These are phyloP conservation scores for Candida sp. DNA, from an alignment of 1,139 yeast species.

Conservation along the genomic window DNA sequence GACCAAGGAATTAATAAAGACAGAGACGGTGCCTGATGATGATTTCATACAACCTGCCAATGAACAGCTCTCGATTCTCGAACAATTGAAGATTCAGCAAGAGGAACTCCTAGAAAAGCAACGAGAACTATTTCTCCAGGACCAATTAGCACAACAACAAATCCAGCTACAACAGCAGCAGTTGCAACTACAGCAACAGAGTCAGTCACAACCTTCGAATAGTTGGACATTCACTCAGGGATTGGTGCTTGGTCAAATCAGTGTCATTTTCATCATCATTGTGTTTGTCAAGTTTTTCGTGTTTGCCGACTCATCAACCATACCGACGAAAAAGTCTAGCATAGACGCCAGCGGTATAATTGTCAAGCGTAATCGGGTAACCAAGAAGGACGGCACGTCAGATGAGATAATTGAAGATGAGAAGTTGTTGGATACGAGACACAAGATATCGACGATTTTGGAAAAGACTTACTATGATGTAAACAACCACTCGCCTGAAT, in stretches of 20 bases:
- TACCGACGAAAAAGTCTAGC: slow-evolving; percentile 33
- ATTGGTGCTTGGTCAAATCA: slow-evolving; percentile 79
- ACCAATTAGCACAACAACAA: slow-evolving; percentile 12
- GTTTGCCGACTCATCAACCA: slow-evolving; percentile 65
- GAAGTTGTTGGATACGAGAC: slow-evolving; percentile 18
- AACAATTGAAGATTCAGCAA: slow-evolving; percentile 35
- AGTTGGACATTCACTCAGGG: slow-evolving; percentile 81
- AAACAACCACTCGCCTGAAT: slow-evolving; percentile 83
- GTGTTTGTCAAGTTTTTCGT: slow-evolving; percentile 87
- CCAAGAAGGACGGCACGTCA: not conserved
- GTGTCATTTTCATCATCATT: slow-evolving; percentile 76
- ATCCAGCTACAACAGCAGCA: slow-evolving; percentile 15
- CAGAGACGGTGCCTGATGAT: not conserved
- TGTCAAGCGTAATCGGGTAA: slow-evolving; percentile 32
- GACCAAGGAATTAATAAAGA: slow-evolving; percentile 9
- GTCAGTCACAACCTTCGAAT: slow-evolving; percentile 10
- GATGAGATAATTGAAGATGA: slow-evolving; percentile 21
- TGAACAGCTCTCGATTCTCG: slow-evolving; percentile 13
- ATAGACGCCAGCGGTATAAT: slow-evolving; percentile 41
- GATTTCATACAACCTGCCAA: not conserved
- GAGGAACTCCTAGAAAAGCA: slow-evolving; percentile 36
- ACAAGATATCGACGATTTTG: slow-evolving; percentile 51
- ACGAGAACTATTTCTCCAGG: slow-evolving; percentile 26
- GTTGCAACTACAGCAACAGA: slow-evolving; percentile 6
- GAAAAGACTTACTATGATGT: slow-evolving; percentile 96